Conservation (phyloP, 148 eudicot species). For the Fallopia convolvulus region DNA sequence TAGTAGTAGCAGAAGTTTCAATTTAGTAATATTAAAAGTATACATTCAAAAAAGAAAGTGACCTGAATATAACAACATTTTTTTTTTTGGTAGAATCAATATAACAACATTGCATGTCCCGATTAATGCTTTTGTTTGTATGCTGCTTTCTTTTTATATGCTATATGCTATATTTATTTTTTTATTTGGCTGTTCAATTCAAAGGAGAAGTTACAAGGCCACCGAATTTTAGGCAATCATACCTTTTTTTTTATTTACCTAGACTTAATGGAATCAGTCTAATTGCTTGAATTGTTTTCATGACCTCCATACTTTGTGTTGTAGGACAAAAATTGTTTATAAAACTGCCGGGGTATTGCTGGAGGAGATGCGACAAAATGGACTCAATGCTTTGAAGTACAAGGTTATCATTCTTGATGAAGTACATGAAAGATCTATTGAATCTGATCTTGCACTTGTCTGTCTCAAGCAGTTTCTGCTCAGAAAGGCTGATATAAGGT, state of each 20-base stretch:
- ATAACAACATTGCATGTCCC: neutral
- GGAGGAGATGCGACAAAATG: constrained; percentile 93
- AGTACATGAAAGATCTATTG: constrained; percentile 98
- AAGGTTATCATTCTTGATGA: constrained; percentile 91
- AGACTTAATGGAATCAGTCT: neutral
- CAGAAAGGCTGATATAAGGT: constrained; percentile 69
- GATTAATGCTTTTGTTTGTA: neutral
- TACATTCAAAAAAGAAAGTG: neutral
- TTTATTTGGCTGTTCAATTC: neutral
- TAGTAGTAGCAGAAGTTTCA: neutral
- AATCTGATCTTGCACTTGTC: constrained; percentile 96
- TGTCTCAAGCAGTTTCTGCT: constrained; percentile 86
- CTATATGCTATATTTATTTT: neutral
- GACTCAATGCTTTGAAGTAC: constrained; percentile 74
- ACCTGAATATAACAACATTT: neutral
- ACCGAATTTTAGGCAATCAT: neutral
- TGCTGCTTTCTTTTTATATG: neutral
- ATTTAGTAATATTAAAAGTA: neutral
- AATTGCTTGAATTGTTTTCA: neutral
- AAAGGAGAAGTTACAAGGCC: neutral
- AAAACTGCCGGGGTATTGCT: constrained; percentile 96
- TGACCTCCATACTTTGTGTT: neutral
- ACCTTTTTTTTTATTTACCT: neutral
- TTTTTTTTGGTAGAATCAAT: neutral
- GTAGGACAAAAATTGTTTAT: constrained; percentile 75